Evolutionary conservation across 2,329 filamentous ascomycete genomes (phyloP).

Genomic region (Penicillium hesseltinei): DNA sequence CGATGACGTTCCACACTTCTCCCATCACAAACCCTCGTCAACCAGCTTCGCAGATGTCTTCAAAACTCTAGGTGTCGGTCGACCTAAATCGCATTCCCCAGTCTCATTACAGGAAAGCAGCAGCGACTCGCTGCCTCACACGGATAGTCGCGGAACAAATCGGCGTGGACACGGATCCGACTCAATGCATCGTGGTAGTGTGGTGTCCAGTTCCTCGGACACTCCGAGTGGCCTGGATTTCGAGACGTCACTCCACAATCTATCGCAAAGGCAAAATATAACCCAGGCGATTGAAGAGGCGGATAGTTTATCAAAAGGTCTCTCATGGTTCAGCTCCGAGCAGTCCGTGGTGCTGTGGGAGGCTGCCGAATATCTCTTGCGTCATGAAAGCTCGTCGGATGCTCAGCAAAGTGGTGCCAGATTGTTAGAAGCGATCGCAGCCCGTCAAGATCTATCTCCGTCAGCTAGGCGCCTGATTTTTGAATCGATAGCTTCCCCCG

Average conservation of each 20-base stretch:
- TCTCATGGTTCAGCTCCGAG: slow-evolving; percentile 40
- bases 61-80: slow-evolving; percentile 41
- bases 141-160: slow-evolving; percentile 36
- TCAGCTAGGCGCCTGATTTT: slow-evolving; percentile 36
- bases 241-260: slow-evolving; percentile 36
- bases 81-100: slow-evolving; percentile 40
- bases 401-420: slow-evolving; percentile 37
- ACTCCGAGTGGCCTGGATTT: slow-evolving; percentile 38
- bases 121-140: slow-evolving; percentile 31
- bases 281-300: slow-evolving; percentile 41
- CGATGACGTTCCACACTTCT: slow-evolving; percentile 40
- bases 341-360: slow-evolving; percentile 44
- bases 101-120: slow-evolving; percentile 32
- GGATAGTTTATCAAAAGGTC: slow-evolving; percentile 32
- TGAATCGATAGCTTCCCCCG: slow-evolving; percentile 35
- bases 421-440: slow-evolving; percentile 38
- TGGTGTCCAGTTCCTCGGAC: slow-evolving; percentile 41
- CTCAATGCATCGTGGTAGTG: slow-evolving; percentile 44
- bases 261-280: slow-evolving; percentile 37
- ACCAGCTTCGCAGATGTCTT: slow-evolving; percentile 45
- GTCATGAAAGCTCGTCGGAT: slow-evolving; percentile 35
- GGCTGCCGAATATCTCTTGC: slow-evolving; percentile 38
- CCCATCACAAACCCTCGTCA: slow-evolving; percentile 37
- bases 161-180: slow-evolving; percentile 38
- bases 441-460: slow-evolving; percentile 41